A percentile compares a stretch with the other conserved stretches of the same genome.
These are phyloP conservation scores for Phaeoacremonium minimum DNA, from an alignment of 2,329 filamentous ascomycete species.

Conservation along the genomic window DNA sequence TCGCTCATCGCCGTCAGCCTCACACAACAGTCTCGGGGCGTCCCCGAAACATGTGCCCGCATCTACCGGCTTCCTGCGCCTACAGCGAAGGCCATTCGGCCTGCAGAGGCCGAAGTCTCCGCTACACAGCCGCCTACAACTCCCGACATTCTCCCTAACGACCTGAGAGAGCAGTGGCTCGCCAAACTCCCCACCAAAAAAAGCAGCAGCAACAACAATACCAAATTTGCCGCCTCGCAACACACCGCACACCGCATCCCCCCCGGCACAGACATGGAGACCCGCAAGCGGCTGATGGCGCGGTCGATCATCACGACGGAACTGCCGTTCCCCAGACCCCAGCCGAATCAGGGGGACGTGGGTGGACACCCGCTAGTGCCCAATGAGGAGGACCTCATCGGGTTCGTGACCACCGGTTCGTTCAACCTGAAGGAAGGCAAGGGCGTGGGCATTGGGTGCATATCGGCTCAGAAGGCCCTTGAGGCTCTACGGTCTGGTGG, in stretches of 20 bases:
- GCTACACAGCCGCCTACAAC: constrained; percentile 31
- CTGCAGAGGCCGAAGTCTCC: constrained; percentile 38
- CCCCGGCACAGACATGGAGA: constrained; percentile 23
- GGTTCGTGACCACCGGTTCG: constrained; percentile 84
- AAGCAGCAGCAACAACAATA: constrained; percentile 12
- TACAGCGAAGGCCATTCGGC: constrained; percentile 13
- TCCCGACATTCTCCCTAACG: constrained; percentile 27
- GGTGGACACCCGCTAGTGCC: constrained; percentile 64
- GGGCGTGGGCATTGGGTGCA: constrained; percentile 69
- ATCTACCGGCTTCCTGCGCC: constrained; percentile 77
- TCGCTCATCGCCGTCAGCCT: constrained; percentile 60
- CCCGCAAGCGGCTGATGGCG: constrained; percentile 38
- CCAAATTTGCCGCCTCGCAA: constrained; percentile 15
- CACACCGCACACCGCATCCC: constrained; percentile 12
- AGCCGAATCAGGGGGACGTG: constrained; percentile 31
- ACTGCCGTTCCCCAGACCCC: constrained; percentile 28
- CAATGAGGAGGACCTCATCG: constrained; percentile 70
- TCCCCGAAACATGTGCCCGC: constrained; percentile 67
- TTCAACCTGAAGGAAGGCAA: constrained; percentile 75
- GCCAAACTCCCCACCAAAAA: constrained; percentile 11
- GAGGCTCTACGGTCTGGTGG: constrained; percentile 25
- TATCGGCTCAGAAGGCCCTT: constrained; percentile 57
- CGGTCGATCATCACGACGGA: constrained; percentile 40
- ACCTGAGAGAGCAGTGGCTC: constrained; percentile 70
- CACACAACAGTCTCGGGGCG: constrained; percentile 64